Percentiles rank a stretch among this genome's conserved stretches.
These are phyloP conservation scores for Lichtheimia corymbifera DNA, from an alignment of 371 early-diverging fungal genomes.

Conservation along the genomic window DNA sequence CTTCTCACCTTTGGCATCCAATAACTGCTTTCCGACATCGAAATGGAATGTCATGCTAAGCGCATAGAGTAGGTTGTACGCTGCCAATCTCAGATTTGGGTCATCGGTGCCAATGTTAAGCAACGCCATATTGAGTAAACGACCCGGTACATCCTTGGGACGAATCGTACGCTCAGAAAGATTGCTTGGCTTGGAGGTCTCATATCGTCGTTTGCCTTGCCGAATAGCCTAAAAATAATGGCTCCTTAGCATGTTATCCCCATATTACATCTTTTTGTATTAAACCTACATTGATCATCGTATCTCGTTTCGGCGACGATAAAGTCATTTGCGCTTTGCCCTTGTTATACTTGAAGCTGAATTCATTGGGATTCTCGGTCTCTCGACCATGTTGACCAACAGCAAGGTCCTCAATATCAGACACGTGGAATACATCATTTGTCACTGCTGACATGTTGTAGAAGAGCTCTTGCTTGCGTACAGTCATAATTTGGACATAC, in stretches of 20 bases:
- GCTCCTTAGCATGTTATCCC: too few species aligned
- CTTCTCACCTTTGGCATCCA: constrained; percentile 56
- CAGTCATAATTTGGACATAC: constrained; percentile 75
- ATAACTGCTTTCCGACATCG: constrained; percentile 78
- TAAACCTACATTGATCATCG: constrained; percentile 55
- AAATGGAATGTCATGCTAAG: constrained; percentile 79
- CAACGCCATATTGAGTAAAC: constrained; percentile 88
- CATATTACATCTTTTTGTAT: too few species aligned
- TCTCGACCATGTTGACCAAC: constrained; percentile 38
- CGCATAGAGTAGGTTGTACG: constrained; percentile 85
- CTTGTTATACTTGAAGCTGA: constrained; percentile 77
- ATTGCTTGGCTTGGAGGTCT: constrained; percentile 65
- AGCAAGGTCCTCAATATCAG: constrained; percentile 80
- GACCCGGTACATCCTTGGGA: constrained; percentile 90
- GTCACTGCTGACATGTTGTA: constrained; percentile 69
- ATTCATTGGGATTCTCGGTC: constrained; percentile 70
- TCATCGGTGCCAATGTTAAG: constrained; percentile 85
- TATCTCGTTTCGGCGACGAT: constrained; percentile 74
- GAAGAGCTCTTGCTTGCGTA: constrained; percentile 65
- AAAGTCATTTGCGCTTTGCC: constrained; percentile 68
- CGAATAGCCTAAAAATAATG: constrained; percentile 50
- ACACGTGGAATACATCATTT: constrained; percentile 85
- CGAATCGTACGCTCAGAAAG: constrained; percentile 72
- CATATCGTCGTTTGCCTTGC: constrained; percentile 69
- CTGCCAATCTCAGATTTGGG: constrained; percentile 75